These are phyloP conservation scores for Agaricus sinodeliciosus DNA, from an alignment of 768 basidiomycete species.

Conservation along the genomic window DNA sequence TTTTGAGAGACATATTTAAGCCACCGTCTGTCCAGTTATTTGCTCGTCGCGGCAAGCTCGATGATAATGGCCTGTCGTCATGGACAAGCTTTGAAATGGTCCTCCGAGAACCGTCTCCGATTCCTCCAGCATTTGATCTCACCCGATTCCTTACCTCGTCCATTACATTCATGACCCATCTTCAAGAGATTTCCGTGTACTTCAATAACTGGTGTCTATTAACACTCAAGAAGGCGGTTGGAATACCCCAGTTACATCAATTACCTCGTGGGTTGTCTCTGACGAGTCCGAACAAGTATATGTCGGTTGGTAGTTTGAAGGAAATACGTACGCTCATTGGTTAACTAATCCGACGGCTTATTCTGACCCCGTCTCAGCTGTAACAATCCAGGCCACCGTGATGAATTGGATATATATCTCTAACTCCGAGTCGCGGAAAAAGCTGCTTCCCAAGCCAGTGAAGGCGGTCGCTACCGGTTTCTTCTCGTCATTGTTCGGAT, in stretches of 20 bases:
- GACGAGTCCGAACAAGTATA: constrained; percentile 51
- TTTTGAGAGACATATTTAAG: not conserved
- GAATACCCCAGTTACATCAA: constrained; percentile 40
- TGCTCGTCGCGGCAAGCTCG: constrained; percentile 70
- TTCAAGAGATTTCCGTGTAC: constrained; percentile 72
- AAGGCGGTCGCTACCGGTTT: constrained; percentile 32
- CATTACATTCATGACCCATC: constrained; percentile 85
- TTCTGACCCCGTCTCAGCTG: constrained; percentile 31
- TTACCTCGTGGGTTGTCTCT: constrained; percentile 52
- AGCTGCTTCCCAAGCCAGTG: constrained; percentile 23
- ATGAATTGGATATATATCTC: constrained; percentile 71
- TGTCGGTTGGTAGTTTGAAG: constrained; percentile 63
- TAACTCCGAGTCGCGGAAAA: constrained; percentile 49
- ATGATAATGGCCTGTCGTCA: constrained; percentile 26
- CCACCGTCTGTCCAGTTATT: constrained; percentile 46
- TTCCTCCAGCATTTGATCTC: constrained; percentile 82
- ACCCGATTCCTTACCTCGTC: constrained; percentile 85
- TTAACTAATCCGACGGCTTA: not conserved
- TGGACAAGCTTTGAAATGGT: constrained; percentile 94
- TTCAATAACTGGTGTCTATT: constrained; percentile 74
- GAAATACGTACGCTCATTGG: constrained; percentile 43
- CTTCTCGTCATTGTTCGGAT: constrained; percentile 41
- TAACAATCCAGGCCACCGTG: constrained; percentile 78
- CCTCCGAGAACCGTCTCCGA: constrained; percentile 71
- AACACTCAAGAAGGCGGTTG: constrained; percentile 56